Evolutionary conservation across 225 moss, liverwort and hornwort genomes (phyloP), one percentile per base, ranked within the genome.

Genomic region (Polytrichum commune): DNA sequence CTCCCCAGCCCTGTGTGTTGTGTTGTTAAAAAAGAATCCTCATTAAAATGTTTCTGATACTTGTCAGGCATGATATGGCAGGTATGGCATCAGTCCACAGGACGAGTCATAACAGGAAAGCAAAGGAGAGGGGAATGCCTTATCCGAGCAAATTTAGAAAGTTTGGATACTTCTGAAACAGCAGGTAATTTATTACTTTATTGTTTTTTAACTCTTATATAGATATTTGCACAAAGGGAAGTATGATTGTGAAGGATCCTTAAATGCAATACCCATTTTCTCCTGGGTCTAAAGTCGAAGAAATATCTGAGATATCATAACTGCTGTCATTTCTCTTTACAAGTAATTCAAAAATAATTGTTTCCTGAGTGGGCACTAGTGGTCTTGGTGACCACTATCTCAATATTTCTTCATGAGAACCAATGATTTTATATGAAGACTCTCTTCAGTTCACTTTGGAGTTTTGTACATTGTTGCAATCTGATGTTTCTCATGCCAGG

Each of bases 51-150:
- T 13, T 13, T 3, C 30, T 29, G 57, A 29, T 62, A 24, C 71
- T 32, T 13, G 9, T 20, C 53, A 24, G 62, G 66, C 60, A 53
- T 5, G 63, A 69, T 30, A 19, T 73, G 60, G 27, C 67, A 85
- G 85, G 29, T 25, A 68, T 76, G 78, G 64, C 29, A 69, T 69
- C 70, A 55, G 65, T 54, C 66, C 18, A 26, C 65, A 29, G 78
- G 64, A 63, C 62, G 29, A 57, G 29, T 60, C 19, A 3, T 10
- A 54, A n/a, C 65, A 9, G 23, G 61, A 32, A 60, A 74, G 63
- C 72, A 60, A 73, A 76, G 69, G 62, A 72, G 27, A 61, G 69
- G 75, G 19, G 66, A 63, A 60, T 22, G 46, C 5, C 33, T 71
- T 63, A 38, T 79, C 8, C 66, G 46, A 46, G 46, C 46, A 46